phyloP scores from a whole-genome alignment of 2,329 filamentous ascomycete species.

The Eurotiales sp. region DNA sequence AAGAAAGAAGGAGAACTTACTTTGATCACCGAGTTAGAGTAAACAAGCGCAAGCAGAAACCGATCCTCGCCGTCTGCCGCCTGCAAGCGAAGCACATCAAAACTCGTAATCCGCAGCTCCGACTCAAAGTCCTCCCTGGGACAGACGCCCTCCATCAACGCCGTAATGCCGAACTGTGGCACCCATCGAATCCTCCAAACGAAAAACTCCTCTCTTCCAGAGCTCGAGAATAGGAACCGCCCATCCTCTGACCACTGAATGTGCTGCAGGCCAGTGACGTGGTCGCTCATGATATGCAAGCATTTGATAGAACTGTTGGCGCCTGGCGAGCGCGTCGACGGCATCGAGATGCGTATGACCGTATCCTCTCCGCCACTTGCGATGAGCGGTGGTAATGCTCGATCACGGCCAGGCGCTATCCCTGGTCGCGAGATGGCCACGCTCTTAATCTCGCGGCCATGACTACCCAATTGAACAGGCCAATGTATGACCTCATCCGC shows the following conservation, averaged over 20 bases:
- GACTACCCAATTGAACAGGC: conserved; percentile 64
- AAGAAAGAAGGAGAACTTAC: conserved; percentile 45
- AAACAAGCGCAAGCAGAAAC: conserved; percentile 66
- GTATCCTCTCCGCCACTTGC: conserved; percentile 71
- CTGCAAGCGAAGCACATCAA: conserved; percentile 54
- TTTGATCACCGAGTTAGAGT: conserved; percentile 80
- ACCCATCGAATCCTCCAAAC: conserved; percentile 67
- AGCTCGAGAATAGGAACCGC: conserved; percentile 75
- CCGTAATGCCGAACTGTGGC: conserved; percentile 51
- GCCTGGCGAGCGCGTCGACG: conserved; percentile 16
- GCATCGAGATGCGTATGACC: conserved; percentile 64
- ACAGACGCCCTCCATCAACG: conserved; percentile 50
- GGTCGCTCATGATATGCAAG: conserved; percentile 66
- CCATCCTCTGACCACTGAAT: conserved; percentile 68
- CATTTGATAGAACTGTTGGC: conserved; percentile 40
- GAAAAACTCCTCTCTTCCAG: conserved; percentile 83
- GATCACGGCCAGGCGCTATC: neutral
- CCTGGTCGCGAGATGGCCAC: conserved; percentile 45
- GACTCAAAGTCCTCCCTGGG: conserved; percentile 46
- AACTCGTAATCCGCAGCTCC: conserved; percentile 78
- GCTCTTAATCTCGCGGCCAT: conserved; percentile 81
- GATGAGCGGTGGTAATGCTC: conserved; percentile 39
- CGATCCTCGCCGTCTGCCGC: conserved; percentile 21
- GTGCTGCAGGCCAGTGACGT: conserved; percentile 79
- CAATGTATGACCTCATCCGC: conserved; percentile 41